Evolutionary conservation across 306 rosid genomes (phyloP), one percentile per base, ranked within the genome.

Genomic region (Vachellia pachyceras): DNA sequence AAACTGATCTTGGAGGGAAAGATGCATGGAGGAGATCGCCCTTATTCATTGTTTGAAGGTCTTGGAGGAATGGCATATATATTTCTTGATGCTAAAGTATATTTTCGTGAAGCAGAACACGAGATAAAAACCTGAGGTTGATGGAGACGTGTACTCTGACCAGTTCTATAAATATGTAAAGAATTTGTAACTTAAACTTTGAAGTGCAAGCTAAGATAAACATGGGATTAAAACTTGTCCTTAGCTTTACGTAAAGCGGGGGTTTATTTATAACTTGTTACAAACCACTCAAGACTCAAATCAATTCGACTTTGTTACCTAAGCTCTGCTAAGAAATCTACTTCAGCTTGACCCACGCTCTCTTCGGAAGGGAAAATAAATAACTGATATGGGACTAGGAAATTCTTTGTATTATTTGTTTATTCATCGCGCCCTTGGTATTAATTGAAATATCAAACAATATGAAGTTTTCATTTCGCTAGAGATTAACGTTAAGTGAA

Each of bases 11-110:
- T 83, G 4, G 91, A 91, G 74, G 91, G 94, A 54, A 84, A 41
- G 76, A 91, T 92, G 93, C 96, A 89, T 52, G 96, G 97, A 23
- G 98, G 98, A 37, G 98, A 94, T 83, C 86, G 88, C 13, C 90
- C 97, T 40, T 89, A 81, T 78, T 92, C 97, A 23, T 72, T 92
- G 72, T 91, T 90, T 36, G 95, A 94, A 89, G 97, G 98, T 69
- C 75, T 89, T 79, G 98, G 92, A 79, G 98, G 94, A 84, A 86
- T 92, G 98, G 80, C 92, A 13, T 69, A 76, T 79, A 83, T 88
- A 57, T 87, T 87, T 3, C 71, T 54, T 46, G 5, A 76, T 44
- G 82, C 68, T 42, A 70, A 8, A 36, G 79, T 57, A 61, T 75
- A 17, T 72, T 13, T 15, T 46, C 9, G 29, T 7, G 25, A n/a